Evolutionary conservation across 140 eudicot genomes (phyloP).

Genomic region (Senecio squalidus): DNA sequence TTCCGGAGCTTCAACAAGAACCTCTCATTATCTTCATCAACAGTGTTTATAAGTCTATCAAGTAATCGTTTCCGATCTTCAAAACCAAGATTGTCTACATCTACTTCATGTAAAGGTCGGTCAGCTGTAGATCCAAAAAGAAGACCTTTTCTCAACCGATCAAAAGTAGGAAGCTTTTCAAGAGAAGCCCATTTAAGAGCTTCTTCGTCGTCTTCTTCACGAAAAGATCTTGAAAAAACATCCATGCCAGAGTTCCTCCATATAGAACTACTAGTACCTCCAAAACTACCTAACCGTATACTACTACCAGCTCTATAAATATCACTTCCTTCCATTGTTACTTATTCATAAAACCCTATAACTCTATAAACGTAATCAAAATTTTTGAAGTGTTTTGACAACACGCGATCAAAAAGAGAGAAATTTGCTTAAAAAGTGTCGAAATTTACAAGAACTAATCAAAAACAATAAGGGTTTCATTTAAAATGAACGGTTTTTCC

Average conservation of each 20-base stretch:
- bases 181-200: too few species aligned
- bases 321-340: slow-evolving; percentile 41
- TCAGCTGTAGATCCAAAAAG: slow-evolving; percentile 33
- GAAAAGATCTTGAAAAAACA: slow-evolving; percentile 40
- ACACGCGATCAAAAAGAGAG: too few species aligned
- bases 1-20: slow-evolving; percentile 49
- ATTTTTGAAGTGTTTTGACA: too few species aligned
- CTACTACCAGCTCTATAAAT: slow-evolving; percentile 29
- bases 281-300: slow-evolving; percentile 17
- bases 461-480: too few species aligned
- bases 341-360: too few species aligned
- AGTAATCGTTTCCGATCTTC: slow-evolving; percentile 34
- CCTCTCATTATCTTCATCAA: slow-evolving; percentile 66
- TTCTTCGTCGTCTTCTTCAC: slow-evolving; percentile 78
- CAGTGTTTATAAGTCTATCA: slow-evolving; percentile 47
- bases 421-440: too few species aligned
- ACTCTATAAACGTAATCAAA: too few species aligned
- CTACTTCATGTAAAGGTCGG: slow-evolving; percentile 35
- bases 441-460: too few species aligned
- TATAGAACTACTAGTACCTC: slow-evolving; percentile 17
- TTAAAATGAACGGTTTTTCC: too few species aligned
- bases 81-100: slow-evolving; percentile 40
- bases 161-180: too few species aligned
- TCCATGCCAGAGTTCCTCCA: too few species aligned
- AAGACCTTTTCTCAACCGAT: too few species aligned